Evolutionary conservation across 169 alveolate species (phyloP).

Genomic region (Cryptosporidium meleagridis): DNA sequence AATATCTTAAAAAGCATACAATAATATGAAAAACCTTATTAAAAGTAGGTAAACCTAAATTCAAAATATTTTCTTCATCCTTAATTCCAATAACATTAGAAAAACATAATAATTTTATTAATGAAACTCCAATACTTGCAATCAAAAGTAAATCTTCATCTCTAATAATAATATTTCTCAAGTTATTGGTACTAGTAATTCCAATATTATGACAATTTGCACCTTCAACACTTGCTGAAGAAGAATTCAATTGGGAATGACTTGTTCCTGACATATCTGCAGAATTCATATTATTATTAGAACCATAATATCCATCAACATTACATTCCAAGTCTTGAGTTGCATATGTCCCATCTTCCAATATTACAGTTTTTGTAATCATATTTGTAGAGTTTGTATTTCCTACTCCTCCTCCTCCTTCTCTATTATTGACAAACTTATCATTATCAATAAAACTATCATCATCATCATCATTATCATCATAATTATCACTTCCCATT

Average conservation of each 20-base stretch:
- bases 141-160: conserved; percentile 49
- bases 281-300: background rate
- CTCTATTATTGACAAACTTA: background rate
- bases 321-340: conserved; percentile 84
- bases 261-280: too few relatives aligned
- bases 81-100: background rate
- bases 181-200: background rate
- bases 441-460: background rate
- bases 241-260: too few relatives aligned
- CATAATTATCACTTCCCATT: background rate
- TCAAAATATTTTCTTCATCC: background rate
- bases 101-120: conserved; percentile 14
- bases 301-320: background rate
- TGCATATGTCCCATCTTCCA: conserved; percentile 96
- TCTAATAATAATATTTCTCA: conserved; percentile 30
- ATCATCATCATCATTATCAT: background rate
- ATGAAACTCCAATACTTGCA: conserved; percentile 61
- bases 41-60: conserved; percentile 7
- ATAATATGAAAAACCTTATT: conserved; percentile 32
- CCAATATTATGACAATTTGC: background rate
- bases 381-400: conserved; percentile 1
- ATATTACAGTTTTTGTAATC: conserved; percentile 88
- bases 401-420: background rate
- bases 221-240: background rate
- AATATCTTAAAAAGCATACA: conserved; percentile 48